Conservation (phyloP, 352 stramenopile genomes). For the Blastocystis sp. region DNA sequence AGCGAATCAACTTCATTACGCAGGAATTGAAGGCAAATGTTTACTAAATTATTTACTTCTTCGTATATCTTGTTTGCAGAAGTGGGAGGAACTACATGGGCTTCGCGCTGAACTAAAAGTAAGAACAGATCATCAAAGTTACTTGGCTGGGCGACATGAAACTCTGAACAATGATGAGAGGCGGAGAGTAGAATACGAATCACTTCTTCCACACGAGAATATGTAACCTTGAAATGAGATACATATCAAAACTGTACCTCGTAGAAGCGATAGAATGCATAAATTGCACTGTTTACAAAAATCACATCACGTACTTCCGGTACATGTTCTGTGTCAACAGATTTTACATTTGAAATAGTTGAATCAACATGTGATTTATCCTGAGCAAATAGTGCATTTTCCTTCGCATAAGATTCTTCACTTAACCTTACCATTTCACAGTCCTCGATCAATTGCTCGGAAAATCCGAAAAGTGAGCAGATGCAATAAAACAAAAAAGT, state of each 20-base stretch:
- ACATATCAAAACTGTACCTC: background rate
- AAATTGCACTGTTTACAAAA: background rate
- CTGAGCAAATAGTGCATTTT: background rate
- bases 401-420: background rate
- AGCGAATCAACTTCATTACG: background rate
- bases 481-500: background rate
- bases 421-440: background rate
- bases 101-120: background rate
- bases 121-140: background rate
- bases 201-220: background rate
- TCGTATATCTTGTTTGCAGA: background rate
- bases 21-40: background rate
- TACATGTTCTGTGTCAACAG: background rate
- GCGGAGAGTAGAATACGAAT: background rate
- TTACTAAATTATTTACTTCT: background rate
- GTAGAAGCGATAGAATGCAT: slow-evolving; percentile 39
- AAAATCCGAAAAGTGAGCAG: background rate
- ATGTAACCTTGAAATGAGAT: background rate
- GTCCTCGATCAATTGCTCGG: background rate
- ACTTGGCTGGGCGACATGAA: background rate
- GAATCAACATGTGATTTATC: background rate
- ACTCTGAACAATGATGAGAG: background rate
- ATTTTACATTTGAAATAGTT: background rate
- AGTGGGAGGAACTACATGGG: background rate
- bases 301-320: background rate